phyloP scores from a whole-genome alignment of 768 basidiomycete species.

The Gymnopilus dilepis region DNA sequence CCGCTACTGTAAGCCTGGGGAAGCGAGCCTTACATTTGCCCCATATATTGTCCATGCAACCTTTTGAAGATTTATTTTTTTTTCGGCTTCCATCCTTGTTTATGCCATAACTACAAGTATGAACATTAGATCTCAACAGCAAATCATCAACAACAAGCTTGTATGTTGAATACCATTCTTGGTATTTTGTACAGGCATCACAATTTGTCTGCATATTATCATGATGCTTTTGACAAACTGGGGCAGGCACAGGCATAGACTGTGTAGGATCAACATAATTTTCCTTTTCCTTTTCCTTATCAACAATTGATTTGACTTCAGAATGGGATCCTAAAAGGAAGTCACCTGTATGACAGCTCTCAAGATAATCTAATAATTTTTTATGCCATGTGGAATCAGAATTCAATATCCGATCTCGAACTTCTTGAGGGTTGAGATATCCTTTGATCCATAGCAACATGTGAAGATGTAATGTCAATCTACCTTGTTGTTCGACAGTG shows the following conservation, averaged over 20 bases:
- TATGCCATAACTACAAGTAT: slow-evolving; percentile 27
- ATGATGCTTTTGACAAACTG: slow-evolving; percentile 17
- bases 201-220: background rate
- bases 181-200: slow-evolving; percentile 15
- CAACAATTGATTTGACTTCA: slow-evolving; percentile 22
- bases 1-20: slow-evolving; percentile 28
- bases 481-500: slow-evolving; percentile 35
- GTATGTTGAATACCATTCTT: slow-evolving; percentile 14
- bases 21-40: slow-evolving; percentile 38
- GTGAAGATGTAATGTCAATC: slow-evolving; percentile 38
- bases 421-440: slow-evolving; percentile 35
- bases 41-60: slow-evolving; percentile 34
- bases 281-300: background rate
- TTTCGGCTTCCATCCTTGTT: slow-evolving; percentile 22
- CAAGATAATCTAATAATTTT: slow-evolving; percentile 29
- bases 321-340: slow-evolving; percentile 32
- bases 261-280: slow-evolving; percentile 28
- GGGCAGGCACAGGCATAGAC: slow-evolving; percentile 27
- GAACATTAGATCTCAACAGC: slow-evolving; percentile 35
- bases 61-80: slow-evolving; percentile 17
- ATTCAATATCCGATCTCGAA: slow-evolving; percentile 32
- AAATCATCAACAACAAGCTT: slow-evolving; percentile 32
- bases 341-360: slow-evolving; percentile 31
- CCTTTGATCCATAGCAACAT: slow-evolving; percentile 19
- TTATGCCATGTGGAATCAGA: slow-evolving; percentile 25